Evolutionary conservation across 495 filamentous ascomycete species (phyloP), one percentile per base, ranked within the genome.

Genomic region (Tuber indicum): DNA sequence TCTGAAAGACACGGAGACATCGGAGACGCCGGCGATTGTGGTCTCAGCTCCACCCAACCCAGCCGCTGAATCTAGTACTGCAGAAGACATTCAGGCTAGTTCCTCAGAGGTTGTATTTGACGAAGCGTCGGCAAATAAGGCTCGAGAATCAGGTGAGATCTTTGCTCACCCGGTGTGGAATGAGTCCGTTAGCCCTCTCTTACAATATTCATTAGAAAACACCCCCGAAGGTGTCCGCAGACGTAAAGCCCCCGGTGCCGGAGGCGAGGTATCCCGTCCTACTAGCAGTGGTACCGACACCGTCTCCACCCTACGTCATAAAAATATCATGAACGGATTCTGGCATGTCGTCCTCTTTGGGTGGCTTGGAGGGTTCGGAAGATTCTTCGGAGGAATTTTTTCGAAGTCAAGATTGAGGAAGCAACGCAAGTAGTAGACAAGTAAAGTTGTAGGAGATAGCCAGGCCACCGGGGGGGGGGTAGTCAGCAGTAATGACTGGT

Each of bases 131-230:
- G 52, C 77, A n/a, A 43, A 43, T 62, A 74, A 71, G 32, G 62
- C 41, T 71, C 78, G 74, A 80, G 78, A 80, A 76, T 80, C 81
- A 82, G 81, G 81, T 83, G 81, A 83, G 81, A 80, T 83, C 74
- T 83, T 82, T 73, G 75, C 81, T 77, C 81, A 82, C 80, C 74
- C 81, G 81, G 81, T 83, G 71, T 83, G 81, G 81, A 83, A 83
- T 73, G 73, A 83, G 74, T 83, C 81, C 74, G 76, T 83, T 78
- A 80, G 81, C 75, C 81, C 81, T 75, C 78, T 83, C 81, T 83
- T 83, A 83, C 81, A 83, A 82, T 83, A 80, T 74, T 82, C 81
- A 72, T 39, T 83, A 83, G 81, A 83, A 82, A 82, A 82, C 58
- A 81, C 81, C 42, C 70, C 81, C 6, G 80, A 77, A 71, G 81